Base-by-base conservation (phyloP, 306 rosid species). In the Rosa lucieae region DNA sequence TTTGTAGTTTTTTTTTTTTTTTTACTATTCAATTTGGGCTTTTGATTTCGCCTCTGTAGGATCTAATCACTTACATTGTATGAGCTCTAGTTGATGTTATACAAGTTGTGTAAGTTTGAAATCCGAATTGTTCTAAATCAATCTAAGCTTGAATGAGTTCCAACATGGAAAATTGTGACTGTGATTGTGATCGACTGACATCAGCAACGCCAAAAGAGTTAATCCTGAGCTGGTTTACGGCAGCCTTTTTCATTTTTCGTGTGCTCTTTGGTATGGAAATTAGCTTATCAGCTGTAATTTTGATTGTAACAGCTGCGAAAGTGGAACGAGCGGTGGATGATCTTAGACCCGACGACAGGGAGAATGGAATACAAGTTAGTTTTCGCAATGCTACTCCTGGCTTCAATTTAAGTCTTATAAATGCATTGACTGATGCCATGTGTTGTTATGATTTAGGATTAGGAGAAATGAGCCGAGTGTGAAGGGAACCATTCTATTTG, bases 311-410 rank as follows among this genome's bases (percentile, higher is more conserved):
- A 96, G 99, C 87, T 93, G 77, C 84, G 94, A 76, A 96, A 96
- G 85, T 96, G 98, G 98, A 96, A 96, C 53, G 97, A 96, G 88
- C 93, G 99, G 66, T 96, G 98, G 99, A 89, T 91, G 73, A 88
- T 87, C 61, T 87, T 96, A 86, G 99, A 96, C 82, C 96, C 98
- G 29, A 88, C 99, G 0, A 91, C 98, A 2, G 98, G 99, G 71
- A 90, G 84, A 90, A 96, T 96, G 99, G 99, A 96, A 75, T 96
- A 96, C 92, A 96, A 96, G 99, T 96, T 87, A 66, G 90, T 61
- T 86, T 73, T n/a, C 40, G 68, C 74, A 78, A 12, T 26, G 69
- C 53, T 63, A 58, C 75, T 65, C 13, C 49, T 18, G 46, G 75
- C 73, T 86, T 49, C 23, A 66, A 18, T 78, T 59, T 20, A 29